Conservation (phyloP, 306 rosid species). For the Dicorynia guianensis region DNA sequence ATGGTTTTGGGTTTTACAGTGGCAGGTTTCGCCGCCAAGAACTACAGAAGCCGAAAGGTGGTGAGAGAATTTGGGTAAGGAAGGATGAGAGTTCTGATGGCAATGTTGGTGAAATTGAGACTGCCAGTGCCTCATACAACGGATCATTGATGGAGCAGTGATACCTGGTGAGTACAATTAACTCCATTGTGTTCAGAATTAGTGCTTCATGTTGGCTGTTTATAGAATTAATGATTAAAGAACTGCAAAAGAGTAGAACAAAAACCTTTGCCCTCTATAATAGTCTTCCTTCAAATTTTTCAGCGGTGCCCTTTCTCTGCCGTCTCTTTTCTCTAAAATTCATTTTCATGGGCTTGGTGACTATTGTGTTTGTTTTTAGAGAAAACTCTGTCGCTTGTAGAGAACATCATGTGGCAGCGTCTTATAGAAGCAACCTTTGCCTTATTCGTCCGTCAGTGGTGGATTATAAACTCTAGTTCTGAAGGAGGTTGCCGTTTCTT, state of each 20-base stretch:
- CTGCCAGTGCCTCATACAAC: not conserved
- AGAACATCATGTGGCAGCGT: not conserved
- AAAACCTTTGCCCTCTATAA: too few species aligned
- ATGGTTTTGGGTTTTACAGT: not conserved
- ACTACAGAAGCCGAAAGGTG: not conserved
- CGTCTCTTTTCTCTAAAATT: too few species aligned
- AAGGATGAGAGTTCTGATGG: conserved; percentile 48
- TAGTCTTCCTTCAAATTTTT: not conserved
- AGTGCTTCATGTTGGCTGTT: not conserved
- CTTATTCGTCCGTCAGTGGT: not conserved
- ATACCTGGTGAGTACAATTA: conserved; percentile 41
- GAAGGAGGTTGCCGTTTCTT: not conserved
- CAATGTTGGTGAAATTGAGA: conserved; percentile 33
- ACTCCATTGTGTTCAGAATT: not conserved
- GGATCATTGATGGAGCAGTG: conserved; percentile 14
- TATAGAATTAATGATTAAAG: too few species aligned
- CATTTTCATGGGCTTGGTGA: too few species aligned
- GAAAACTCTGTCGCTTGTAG: not conserved
- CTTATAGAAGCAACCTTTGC: not conserved
- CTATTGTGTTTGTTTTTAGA: too few species aligned
- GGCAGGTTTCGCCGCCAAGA: not conserved
- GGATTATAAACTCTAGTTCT: not conserved
- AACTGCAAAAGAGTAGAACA: too few species aligned
- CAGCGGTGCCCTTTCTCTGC: too few species aligned
- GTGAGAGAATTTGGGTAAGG: conserved; percentile 62